Percentiles rank a stretch among this genome's conserved stretches.
Evolutionary conservation across 176 grass and related monocot species (phyloP).

Genomic region (Juncus effusus): DNA sequence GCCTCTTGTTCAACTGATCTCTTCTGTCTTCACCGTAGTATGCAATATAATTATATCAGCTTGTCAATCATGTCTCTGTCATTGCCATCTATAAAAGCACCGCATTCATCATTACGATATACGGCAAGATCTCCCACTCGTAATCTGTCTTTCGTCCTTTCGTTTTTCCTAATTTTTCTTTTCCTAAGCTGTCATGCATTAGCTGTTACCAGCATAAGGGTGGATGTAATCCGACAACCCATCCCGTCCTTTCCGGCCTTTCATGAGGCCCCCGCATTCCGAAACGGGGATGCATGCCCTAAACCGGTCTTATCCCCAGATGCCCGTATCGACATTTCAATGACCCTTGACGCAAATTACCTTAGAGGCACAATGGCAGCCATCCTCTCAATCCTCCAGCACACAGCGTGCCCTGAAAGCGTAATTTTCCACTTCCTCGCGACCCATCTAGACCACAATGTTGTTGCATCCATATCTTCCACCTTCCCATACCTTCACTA

Average conservation of each 20-base stretch:
- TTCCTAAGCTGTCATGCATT: constrained; percentile 8
- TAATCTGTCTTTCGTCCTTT: constrained; percentile 10
- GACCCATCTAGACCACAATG: constrained; percentile 7
- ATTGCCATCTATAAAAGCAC: neutral
- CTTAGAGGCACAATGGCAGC: constrained; percentile 77
- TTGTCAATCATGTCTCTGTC: constrained; percentile 2
- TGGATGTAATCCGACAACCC: constrained; percentile 38
- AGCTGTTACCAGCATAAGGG: constrained; percentile 30
- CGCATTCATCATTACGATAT: neutral
- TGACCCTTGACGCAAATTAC: constrained; percentile 96
- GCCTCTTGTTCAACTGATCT: constrained; percentile 7
- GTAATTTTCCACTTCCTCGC: constrained; percentile 75
- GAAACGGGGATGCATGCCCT: constrained; percentile 54
- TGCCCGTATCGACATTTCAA: constrained; percentile 57
- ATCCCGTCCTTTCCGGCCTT: constrained; percentile 30
- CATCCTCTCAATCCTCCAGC: constrained; percentile 88
- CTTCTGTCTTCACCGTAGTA: neutral
- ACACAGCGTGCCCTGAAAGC: constrained; percentile 78
- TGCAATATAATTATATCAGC: constrained; percentile 1
- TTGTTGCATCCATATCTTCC: constrained; percentile 42
- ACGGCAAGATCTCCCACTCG: constrained; percentile 7
- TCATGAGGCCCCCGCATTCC: constrained; percentile 59
- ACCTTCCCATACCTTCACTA: constrained; percentile 73
- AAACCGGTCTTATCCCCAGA: neutral
- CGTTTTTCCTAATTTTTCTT: neutral